Conservation (phyloP, 139 green algal genomes). For the Coelastrella sp. region DNA sequence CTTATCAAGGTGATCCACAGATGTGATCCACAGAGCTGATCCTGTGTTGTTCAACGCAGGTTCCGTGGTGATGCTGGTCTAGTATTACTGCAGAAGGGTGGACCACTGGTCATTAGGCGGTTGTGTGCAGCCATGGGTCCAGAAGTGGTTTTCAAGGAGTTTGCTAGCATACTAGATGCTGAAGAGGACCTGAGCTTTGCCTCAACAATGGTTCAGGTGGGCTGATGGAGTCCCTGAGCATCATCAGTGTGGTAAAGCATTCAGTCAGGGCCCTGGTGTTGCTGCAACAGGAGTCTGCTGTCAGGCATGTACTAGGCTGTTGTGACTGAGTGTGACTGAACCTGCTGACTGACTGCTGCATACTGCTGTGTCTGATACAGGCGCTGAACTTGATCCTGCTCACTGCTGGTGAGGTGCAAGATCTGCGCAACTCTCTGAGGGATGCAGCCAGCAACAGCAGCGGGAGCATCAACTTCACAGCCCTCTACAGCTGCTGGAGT, state of each 20-base stretch:
- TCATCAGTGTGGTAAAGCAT: not conserved
- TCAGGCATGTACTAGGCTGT: too few relatives aligned
- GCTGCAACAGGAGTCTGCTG: not conserved
- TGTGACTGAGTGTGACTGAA: too few relatives aligned
- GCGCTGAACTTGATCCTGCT: conserved; percentile 95
- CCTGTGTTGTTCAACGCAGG: conserved; percentile 17
- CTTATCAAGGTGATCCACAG: too few relatives aligned
- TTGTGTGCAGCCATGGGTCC: conserved; percentile 72
- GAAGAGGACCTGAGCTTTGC: conserved; percentile 88
- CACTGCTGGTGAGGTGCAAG: conserved; percentile 83
- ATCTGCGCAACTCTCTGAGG: conserved; percentile 59
- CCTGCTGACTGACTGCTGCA: not conserved
- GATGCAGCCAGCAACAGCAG: conserved; percentile 38
- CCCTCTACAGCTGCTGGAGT: conserved; percentile 88
- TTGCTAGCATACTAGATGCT: conserved; percentile 74
- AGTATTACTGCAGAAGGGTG: conserved; percentile 74
- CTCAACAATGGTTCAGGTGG: conserved; percentile 77
- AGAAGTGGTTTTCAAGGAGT: conserved; percentile 70
- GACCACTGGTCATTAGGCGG: conserved; percentile 76
- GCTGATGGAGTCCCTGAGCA: not conserved
- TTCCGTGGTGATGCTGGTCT: conserved; percentile 66
- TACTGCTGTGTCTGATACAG: conserved; percentile 51
- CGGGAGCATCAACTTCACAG: conserved; percentile 72
- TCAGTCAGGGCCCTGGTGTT: not conserved
- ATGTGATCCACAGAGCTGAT: too few relatives aligned